Conservation (phyloP, 1,284 basidiomycete genomes). For the Earliella scabrosa region DNA sequence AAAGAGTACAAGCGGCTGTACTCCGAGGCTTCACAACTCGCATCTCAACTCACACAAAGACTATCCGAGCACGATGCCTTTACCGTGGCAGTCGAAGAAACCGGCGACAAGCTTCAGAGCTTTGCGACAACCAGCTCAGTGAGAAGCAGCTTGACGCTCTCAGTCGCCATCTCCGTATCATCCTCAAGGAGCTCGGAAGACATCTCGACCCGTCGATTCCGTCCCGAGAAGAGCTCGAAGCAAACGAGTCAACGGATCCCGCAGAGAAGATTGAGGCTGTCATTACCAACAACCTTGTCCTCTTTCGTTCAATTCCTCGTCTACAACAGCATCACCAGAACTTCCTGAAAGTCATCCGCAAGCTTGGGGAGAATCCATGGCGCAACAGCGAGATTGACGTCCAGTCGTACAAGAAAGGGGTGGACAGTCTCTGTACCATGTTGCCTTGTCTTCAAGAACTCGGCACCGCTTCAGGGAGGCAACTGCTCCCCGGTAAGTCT, state of each 20-base stretch:
- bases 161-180: slow-evolving; percentile 81
- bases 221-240: slow-evolving; percentile 70
- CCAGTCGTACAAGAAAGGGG: slow-evolving; percentile 83
- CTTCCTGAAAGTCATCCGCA: slow-evolving; percentile 82
- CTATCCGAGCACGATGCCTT: slow-evolving; percentile 72
- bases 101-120: slow-evolving; percentile 65
- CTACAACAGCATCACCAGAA: slow-evolving; percentile 93
- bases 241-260: slow-evolving; percentile 40
- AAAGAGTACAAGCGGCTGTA: slow-evolving; percentile 82
- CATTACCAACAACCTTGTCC: slow-evolving; percentile 89
- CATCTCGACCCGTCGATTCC: slow-evolving; percentile 83
- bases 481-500: slow-evolving; percentile 65
- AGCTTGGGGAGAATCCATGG: slow-evolving; percentile 77
- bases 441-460: slow-evolving; percentile 50
- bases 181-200: slow-evolving; percentile 82
- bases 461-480: slow-evolving; percentile 50
- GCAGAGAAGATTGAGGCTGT: slow-evolving; percentile 73
- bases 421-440: slow-evolving; percentile 85
- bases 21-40: slow-evolving; percentile 80
- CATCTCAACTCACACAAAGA: slow-evolving; percentile 75
- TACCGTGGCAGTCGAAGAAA: slow-evolving; percentile 52
- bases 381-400: slow-evolving; percentile 71
- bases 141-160: slow-evolving; percentile 86
- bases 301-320: slow-evolving; percentile 81
- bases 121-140: slow-evolving; percentile 73